Evolutionary conservation across 495 filamentous ascomycete species (phyloP).

Genomic region (Podospora appendiculata): DNA sequence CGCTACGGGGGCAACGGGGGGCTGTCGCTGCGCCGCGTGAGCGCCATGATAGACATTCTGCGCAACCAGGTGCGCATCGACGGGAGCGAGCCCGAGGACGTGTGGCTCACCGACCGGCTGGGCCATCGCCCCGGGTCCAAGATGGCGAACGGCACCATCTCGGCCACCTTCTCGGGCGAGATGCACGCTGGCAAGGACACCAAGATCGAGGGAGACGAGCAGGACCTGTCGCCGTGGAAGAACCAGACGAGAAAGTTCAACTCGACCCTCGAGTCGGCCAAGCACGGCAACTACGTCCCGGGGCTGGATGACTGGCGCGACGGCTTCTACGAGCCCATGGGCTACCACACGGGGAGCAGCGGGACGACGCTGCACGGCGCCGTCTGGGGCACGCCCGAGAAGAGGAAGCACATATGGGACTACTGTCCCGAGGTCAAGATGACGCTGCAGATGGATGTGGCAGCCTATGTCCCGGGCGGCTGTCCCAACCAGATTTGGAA

Average conservation of each 20-base stretch:
- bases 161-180: conserved; percentile 38
- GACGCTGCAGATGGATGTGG: conserved; percentile 41
- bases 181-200: conserved; percentile 20
- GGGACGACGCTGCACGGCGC: conserved; percentile 26
- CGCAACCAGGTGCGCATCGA: conserved; percentile 29
- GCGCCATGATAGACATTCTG: conserved; percentile 38
- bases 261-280: conserved; percentile 10
- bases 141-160: conserved; percentile 37
- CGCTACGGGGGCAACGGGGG: conserved; percentile 43
- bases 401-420: conserved; percentile 38
- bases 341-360: conserved; percentile 42
- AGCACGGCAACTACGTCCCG: conserved; percentile 22
- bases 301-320: conserved; percentile 36
- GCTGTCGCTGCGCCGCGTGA: conserved; percentile 37
- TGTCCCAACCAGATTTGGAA: conserved; percentile 31
- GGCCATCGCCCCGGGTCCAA: conserved; percentile 31
- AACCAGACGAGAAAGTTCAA: background rate
- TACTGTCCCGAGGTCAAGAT: conserved; percentile 49
- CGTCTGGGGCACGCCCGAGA: conserved; percentile 33
- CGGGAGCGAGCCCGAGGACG: conserved; percentile 36
- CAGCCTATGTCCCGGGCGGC: conserved; percentile 30
- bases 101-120: conserved; percentile 41
- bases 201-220: conserved; percentile 3
- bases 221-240: background rate
- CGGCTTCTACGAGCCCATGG: conserved; percentile 45